Evolutionary conservation across 202 grass and related monocot species (phyloP).

Genomic region (Schoenoplectus triqueter): DNA sequence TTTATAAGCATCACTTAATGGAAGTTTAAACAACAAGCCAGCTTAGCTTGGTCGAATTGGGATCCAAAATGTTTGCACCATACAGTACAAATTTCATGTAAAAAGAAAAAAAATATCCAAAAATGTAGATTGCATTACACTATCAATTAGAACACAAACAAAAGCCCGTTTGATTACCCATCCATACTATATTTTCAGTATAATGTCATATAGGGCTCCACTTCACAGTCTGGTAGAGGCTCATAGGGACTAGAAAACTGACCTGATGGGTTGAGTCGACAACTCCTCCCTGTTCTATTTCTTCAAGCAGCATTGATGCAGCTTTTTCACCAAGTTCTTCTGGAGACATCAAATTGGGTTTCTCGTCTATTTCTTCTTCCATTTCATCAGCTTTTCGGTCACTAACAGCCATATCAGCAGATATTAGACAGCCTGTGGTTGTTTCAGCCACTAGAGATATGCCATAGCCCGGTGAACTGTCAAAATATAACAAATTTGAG

Average conservation of each 20-base stretch:
- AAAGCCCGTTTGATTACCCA: background rate
- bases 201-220: background rate
- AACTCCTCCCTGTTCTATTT: conserved; percentile 83
- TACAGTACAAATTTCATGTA: background rate
- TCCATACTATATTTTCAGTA: background rate
- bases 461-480: conserved; percentile 88
- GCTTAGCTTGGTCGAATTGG: background rate
- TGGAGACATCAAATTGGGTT: conserved; percentile 62
- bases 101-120: background rate
- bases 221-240: background rate
- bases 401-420: conserved; percentile 63
- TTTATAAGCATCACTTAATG: background rate
- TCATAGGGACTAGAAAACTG: conserved; percentile 1
- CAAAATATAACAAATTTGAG: conserved; percentile 30
- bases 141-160: conserved; percentile 11
- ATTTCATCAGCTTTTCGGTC: conserved; percentile 67
- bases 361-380: conserved; percentile 63
- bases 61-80: background rate
- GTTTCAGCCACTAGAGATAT: conserved; percentile 92
- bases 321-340: conserved; percentile 86
- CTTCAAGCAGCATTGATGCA: conserved; percentile 80
- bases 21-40: background rate
- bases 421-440: conserved; percentile 84
- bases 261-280: conserved; percentile 97
- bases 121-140: background rate